phyloP scores from a whole-genome alignment of 495 filamentous ascomycete genomes.

The Xylaria bambusicola region DNA sequence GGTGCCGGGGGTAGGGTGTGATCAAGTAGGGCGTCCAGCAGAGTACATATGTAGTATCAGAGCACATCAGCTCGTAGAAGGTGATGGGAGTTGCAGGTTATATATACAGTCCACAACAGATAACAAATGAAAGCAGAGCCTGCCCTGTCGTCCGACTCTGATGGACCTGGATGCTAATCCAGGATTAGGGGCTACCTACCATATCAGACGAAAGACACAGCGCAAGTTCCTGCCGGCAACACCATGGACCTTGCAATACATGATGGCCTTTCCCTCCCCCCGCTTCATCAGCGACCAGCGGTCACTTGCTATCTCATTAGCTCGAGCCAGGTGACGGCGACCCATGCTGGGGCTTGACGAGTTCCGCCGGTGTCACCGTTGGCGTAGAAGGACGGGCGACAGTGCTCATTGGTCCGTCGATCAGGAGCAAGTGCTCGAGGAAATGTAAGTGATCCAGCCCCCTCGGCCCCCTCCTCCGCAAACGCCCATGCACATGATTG shows the following conservation, averaged over 20 bases:
- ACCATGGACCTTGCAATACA: too few species aligned
- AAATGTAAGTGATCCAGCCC: neutral
- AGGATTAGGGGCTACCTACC: too few species aligned
- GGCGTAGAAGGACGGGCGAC: neutral
- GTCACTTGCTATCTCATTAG: neutral
- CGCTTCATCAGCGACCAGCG: neutral
- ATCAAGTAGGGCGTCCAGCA: neutral
- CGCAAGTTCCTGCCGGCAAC: neutral
- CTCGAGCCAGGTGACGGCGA: neutral
- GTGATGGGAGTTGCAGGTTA: constrained; percentile 24
- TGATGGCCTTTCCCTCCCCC: neutral
- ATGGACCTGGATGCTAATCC: constrained; percentile 10
- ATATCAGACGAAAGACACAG: too few species aligned
- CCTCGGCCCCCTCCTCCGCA: neutral
- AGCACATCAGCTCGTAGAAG: neutral
- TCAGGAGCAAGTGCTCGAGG: neutral
- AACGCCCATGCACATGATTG: neutral
- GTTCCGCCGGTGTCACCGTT: neutral
- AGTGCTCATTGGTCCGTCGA: constrained; percentile 9
- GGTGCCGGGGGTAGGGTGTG: neutral
- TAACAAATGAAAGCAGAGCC: constrained; percentile 1
- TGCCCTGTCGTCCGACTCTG: neutral
- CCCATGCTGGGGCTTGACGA: neutral
- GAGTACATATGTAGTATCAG: neutral
- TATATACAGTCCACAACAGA: too few species aligned